These are phyloP conservation scores for Eucalyptus marginata DNA, from an alignment of 345 rosid species.

Conservation along the genomic window DNA sequence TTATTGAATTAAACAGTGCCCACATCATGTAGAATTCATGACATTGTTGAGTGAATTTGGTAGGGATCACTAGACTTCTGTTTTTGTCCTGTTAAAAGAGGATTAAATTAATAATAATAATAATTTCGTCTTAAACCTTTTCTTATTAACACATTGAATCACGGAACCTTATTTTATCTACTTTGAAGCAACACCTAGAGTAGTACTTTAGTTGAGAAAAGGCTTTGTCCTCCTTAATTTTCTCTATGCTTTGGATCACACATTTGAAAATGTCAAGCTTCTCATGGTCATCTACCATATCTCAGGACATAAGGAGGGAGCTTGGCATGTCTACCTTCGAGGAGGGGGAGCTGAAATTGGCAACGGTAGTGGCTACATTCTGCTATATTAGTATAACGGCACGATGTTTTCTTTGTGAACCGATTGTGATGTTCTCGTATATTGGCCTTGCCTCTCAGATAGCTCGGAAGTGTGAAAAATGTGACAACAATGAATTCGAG, in stretches of 20 bases:
- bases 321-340: conserved; percentile 21
- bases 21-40: neutral
- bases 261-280: neutral
- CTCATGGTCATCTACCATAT: neutral
- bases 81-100: neutral
- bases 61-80: neutral
- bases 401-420: neutral
- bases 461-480: conserved; percentile 15
- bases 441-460: conserved; percentile 3
- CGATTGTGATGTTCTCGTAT: neutral
- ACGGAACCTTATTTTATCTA: neutral
- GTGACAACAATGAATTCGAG: conserved; percentile 19
- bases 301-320: conserved; percentile 33
- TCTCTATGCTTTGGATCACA: neutral
- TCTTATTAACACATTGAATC: neutral
- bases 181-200: neutral
- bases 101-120: neutral
- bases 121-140: neutral
- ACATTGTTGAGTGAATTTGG: neutral
- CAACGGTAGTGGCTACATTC: conserved; percentile 1
- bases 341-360: conserved; percentile 3
- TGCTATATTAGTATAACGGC: neutral
- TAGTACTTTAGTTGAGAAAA: neutral
- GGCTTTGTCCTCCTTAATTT: neutral
- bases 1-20: neutral